phyloP scores from a whole-genome alignment of 192 early-diverging fungal genomes.

The Linnemannia hyalina region DNA sequence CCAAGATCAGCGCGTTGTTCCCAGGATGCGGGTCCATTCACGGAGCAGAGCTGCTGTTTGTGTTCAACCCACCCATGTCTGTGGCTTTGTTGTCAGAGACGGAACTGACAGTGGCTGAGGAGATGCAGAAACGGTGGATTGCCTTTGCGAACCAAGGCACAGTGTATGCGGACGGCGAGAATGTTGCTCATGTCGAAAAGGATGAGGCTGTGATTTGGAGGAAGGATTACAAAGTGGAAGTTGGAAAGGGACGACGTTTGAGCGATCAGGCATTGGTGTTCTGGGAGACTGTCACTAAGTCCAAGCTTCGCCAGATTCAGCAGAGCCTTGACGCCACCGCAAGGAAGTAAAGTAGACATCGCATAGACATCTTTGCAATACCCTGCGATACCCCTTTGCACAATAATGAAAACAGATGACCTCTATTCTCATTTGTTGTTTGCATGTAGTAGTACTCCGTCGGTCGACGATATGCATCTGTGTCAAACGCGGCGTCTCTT shows the following conservation, averaged over 20 bases:
- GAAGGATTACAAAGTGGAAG: not conserved
- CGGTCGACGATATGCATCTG: no score
- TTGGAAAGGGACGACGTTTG: not conserved
- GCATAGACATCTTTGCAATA: no score
- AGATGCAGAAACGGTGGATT: slow-evolving; percentile 39
- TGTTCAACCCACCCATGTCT: slow-evolving; percentile 20
- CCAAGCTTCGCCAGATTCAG: not conserved
- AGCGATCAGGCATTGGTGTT: slow-evolving; percentile 2
- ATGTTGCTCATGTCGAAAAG: not conserved
- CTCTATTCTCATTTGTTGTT: no score
- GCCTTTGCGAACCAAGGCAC: slow-evolving; percentile 24
- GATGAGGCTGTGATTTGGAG: slow-evolving; percentile 8
- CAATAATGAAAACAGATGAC: no score
- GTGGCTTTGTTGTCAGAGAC: not conserved
- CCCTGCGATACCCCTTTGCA: no score
- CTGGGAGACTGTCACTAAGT: not conserved
- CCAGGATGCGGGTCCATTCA: slow-evolving; percentile 29
- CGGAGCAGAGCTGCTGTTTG: slow-evolving; percentile 19
- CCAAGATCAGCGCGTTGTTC: not conserved
- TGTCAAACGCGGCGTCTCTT: no score
- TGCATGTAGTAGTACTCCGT: no score
- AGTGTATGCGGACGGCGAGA: not conserved
- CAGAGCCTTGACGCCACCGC: not conserved
- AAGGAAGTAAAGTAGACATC: not conserved
- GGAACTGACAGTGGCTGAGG: slow-evolving; percentile 16